Base-by-base conservation (phyloP, 164 flowering plant species). In the Warburgia ugandensis region DNA sequence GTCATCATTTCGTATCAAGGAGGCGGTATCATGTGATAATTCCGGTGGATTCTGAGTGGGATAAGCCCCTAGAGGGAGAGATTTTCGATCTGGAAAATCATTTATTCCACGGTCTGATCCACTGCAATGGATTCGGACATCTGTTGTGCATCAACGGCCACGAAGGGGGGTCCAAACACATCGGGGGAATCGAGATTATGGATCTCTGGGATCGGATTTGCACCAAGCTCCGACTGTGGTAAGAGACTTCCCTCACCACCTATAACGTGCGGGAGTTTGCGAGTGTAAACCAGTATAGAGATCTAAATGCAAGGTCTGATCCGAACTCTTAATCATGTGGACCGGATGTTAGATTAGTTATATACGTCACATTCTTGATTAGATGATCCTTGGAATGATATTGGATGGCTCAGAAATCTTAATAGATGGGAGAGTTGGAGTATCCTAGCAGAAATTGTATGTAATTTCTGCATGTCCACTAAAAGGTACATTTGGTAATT, bases 181-280 rank as follows among this genome's bases (percentile, higher is more conserved):
- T 85, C 2, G 53, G 65, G 17, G 98, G 98, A 1, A 58, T 69
- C 60, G 92, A 87, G 29, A 63, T 80, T 21, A 85, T 91, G 95
- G 90, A 87, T 67, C 77, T 91, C 8, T 91, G 96, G 92, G 94
- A 91, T 38, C 75, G 96, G 7, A 68, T 91, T 32, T 91, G 96
- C 63, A 54, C 69, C 6, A 50, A 37, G 37, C 90, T 91, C 16
- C 66, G 68, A 20, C 54, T 78, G 20, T 22, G 92, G 97, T 90
- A 76, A 63, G 11, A 25, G 23, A 10, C 22, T 16, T 31, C 48
- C 5, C 29, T 49, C 20, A 14, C 47, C 12, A 10, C 20, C 7
- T 19, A 11, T 5, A 19, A 5, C 5, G 17, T 42, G 17, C 11
- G 8, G 3, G 43, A 13, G 2, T 39, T 14, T 19, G 0, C 8